phyloP scores from a whole-genome alignment of 768 basidiomycete species.

The Rhizopogon salebrosus region DNA sequence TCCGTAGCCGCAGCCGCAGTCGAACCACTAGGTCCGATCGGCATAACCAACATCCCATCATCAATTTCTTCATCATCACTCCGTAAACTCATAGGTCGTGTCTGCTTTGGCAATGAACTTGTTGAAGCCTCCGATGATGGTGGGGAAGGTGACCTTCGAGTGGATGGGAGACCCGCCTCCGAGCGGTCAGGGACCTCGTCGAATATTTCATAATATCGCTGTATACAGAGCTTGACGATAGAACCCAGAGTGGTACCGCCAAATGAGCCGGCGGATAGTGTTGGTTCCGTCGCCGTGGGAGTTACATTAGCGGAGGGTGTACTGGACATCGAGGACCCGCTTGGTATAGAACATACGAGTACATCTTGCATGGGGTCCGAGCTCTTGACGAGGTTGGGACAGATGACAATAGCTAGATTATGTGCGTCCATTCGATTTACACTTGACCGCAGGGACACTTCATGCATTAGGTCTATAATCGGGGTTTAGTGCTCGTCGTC shows the following conservation, averaged over 20 bases:
- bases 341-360: conserved; percentile 62
- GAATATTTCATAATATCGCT: conserved; percentile 81
- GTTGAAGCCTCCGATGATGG: conserved; percentile 17
- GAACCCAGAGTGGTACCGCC: conserved; percentile 63
- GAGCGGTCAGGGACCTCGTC: conserved; percentile 73
- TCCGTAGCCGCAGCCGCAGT: conserved; percentile 8
- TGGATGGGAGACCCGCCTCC: conserved; percentile 43
- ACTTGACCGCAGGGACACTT: conserved; percentile 63
- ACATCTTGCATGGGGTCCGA: conserved; percentile 67
- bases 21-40: conserved; percentile 43
- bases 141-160: conserved; percentile 22
- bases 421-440: conserved; percentile 78
- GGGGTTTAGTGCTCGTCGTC: not conserved
- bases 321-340: conserved; percentile 34
- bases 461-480: conserved; percentile 66
- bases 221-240: conserved; percentile 72
- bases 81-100: conserved; percentile 21
- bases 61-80: conserved; percentile 69
- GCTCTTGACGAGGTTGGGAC: conserved; percentile 74
- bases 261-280: conserved; percentile 22
- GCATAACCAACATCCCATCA: conserved; percentile 72
- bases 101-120: conserved; percentile 17
- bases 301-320: conserved; percentile 13
- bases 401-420: conserved; percentile 76
- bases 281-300: conserved; percentile 3